phyloP scores from a whole-genome alignment of 257 asterid genomes.

The Catharanthus roseus region DNA sequence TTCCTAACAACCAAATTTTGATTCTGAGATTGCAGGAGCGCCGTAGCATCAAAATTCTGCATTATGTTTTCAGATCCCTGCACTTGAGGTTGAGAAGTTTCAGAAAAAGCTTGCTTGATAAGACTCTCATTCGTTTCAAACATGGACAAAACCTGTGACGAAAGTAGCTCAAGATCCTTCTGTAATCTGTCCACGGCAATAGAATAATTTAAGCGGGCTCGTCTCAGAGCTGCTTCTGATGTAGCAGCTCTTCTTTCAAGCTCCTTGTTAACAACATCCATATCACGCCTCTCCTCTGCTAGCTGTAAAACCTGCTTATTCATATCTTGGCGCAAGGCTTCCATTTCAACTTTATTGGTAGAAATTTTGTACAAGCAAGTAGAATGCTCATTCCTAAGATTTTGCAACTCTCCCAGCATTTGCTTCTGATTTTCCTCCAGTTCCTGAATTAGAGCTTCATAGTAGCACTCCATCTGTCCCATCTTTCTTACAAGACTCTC shows the following conservation, averaged over 20 bases:
- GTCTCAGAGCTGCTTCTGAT: conserved; percentile 79
- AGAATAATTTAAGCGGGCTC: conserved; percentile 90
- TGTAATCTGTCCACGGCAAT: conserved; percentile 93
- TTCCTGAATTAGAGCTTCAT: conserved; percentile 86
- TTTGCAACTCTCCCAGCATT: conserved; percentile 74
- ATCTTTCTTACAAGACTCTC: conserved; percentile 65
- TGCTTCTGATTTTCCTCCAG: conserved; percentile 95
- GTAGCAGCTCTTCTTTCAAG: conserved; percentile 70
- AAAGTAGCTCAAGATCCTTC: conserved; percentile 90
- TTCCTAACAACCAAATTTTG: conserved; percentile 36
- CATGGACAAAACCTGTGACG: conserved; percentile 91
- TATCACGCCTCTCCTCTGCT: conserved; percentile 57
- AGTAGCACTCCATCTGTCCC: conserved; percentile 94
- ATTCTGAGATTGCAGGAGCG: conserved; percentile 29
- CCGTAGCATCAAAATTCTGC: conserved; percentile 29
- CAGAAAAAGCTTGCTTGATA: conserved; percentile 72
- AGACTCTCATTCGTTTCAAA: conserved; percentile 81
- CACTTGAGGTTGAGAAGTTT: conserved; percentile 35
- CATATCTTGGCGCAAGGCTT: conserved; percentile 53
- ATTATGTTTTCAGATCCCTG: conserved; percentile 18
- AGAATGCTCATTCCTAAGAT: conserved; percentile 67
- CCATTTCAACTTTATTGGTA: conserved; percentile 56
- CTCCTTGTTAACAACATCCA: conserved; percentile 65
- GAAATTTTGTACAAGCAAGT: conserved; percentile 68
- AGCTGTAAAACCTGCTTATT: conserved; percentile 50